Percentiles rank a stretch among this genome's conserved stretches.
These are phyloP conservation scores for Fagopyrum homotropicum DNA, from an alignment of 148 eudicot genomes.

Conservation along the genomic window DNA sequence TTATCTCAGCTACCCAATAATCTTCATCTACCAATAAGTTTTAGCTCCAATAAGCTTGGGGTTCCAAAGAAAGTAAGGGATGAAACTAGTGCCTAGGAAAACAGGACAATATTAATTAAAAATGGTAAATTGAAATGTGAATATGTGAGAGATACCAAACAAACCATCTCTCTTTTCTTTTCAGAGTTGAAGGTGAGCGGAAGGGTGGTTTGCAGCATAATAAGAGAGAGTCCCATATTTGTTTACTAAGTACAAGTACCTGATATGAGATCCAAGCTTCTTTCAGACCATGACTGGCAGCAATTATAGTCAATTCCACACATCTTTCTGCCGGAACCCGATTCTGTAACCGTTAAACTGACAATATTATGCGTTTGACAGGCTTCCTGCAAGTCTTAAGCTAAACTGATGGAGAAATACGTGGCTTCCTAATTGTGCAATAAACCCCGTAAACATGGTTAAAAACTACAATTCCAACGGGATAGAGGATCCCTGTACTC, in stretches of 20 bases:
- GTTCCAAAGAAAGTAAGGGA: no score
- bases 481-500: background rate
- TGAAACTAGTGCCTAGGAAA: background rate
- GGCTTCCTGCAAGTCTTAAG: background rate
- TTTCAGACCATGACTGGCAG: constrained; percentile 88
- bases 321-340: constrained; percentile 85
- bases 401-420: background rate
- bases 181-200: background rate
- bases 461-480: background rate
- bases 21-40: no score
- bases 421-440: background rate
- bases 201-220: no score
- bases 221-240: background rate
- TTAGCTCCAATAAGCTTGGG: no score
- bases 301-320: constrained; percentile 79
- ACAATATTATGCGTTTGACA: background rate
- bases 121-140: no score
- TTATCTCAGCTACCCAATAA: no score
- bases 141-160: background rate
- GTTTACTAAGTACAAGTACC: constrained; percentile 26
- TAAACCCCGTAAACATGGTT: background rate
- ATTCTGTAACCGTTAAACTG: constrained; percentile 33
- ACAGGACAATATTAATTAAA: background rate
- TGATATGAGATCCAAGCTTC: constrained; percentile 98
- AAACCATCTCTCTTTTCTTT: background rate